Evolutionary conservation across 2,329 filamentous ascomycete species (phyloP).

Genomic region (Ophidiomyces ophidiicola): DNA sequence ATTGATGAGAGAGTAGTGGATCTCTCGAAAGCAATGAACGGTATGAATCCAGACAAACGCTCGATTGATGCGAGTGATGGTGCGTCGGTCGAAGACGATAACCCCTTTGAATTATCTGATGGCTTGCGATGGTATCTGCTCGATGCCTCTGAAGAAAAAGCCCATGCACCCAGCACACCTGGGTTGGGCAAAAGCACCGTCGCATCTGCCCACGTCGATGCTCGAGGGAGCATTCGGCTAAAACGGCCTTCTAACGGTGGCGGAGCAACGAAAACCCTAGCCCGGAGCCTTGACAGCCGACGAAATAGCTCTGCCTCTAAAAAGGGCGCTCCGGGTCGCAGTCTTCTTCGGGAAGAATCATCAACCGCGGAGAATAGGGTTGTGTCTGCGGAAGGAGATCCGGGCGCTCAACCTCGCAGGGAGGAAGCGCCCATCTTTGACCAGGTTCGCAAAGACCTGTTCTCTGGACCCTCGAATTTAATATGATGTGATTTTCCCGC

Average conservation of each 20-base stretch:
- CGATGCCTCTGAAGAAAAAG: slow-evolving; percentile 85
- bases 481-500: slow-evolving; percentile 10
- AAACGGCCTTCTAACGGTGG: slow-evolving; percentile 49
- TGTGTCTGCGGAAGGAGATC: slow-evolving; percentile 27
- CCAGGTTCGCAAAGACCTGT: slow-evolving; percentile 39
- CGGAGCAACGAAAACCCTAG: slow-evolving; percentile 63
- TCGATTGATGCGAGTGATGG: slow-evolving; percentile 43
- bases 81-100: slow-evolving; percentile 66
- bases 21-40: slow-evolving; percentile 63
- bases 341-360: slow-evolving; percentile 23
- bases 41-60: slow-evolving; percentile 36
- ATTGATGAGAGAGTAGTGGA: slow-evolving; percentile 91
- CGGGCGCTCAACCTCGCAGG: slow-evolving; percentile 22
- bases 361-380: slow-evolving; percentile 28
- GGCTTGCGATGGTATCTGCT: slow-evolving; percentile 93
- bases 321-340: slow-evolving; percentile 43
- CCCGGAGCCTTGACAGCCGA: slow-evolving; percentile 80
- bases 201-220: slow-evolving; percentile 74
- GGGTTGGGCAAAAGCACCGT: slow-evolving; percentile 87
- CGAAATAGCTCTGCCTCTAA: slow-evolving; percentile 78
- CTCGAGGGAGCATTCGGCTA: slow-evolving; percentile 53
- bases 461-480: slow-evolving; percentile 28
- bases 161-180: slow-evolving; percentile 80
- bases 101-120: slow-evolving; percentile 92
- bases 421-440: slow-evolving; percentile 34